A percentile compares a stretch with the other conserved stretches of the same genome.
These are phyloP conservation scores for Purpureocillium lavendulum DNA, from an alignment of 2,329 filamentous ascomycete species.

Conservation along the genomic window DNA sequence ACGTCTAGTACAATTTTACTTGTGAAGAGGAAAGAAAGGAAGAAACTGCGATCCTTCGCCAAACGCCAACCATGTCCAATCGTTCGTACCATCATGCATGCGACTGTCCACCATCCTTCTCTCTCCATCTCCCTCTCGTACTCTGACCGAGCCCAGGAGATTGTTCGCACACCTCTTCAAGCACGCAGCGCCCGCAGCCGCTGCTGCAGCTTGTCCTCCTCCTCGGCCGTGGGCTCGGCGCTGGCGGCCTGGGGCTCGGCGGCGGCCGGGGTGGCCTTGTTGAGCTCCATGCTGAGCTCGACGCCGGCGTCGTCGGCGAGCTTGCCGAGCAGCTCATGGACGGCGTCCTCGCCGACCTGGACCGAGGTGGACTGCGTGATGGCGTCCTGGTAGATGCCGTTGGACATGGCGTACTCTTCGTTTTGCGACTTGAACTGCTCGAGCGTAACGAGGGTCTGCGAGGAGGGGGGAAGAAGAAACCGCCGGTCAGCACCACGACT, in stretches of 20 bases:
- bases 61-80: too few relatives aligned
- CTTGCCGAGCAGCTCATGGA: constrained; percentile 77
- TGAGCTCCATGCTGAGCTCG: constrained; percentile 70
- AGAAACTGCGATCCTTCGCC: too few relatives aligned
- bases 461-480: not conserved
- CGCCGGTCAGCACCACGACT: too few relatives aligned
- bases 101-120: too few relatives aligned
- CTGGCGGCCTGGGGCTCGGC: constrained; percentile 50
- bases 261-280: constrained; percentile 43
- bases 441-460: constrained; percentile 47
- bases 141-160: too few relatives aligned
- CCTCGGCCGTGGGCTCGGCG: constrained; percentile 64
- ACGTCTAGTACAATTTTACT: too few relatives aligned
- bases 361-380: constrained; percentile 69
- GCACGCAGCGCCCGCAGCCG: constrained; percentile 47
- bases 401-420: constrained; percentile 56
- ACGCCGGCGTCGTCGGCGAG: constrained; percentile 84
- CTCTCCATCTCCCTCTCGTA: too few relatives aligned
- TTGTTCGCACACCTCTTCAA: constrained; percentile 11
- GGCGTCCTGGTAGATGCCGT: constrained; percentile 77
- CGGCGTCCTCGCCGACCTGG: constrained; percentile 71
- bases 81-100: too few relatives aligned
- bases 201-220: constrained; percentile 67
- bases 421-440: constrained; percentile 55
- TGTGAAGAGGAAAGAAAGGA: too few relatives aligned